These are phyloP conservation scores for Sporothrix sp. DNA, from an alignment of 2,329 filamentous ascomycete genomes.

Conservation along the genomic window DNA sequence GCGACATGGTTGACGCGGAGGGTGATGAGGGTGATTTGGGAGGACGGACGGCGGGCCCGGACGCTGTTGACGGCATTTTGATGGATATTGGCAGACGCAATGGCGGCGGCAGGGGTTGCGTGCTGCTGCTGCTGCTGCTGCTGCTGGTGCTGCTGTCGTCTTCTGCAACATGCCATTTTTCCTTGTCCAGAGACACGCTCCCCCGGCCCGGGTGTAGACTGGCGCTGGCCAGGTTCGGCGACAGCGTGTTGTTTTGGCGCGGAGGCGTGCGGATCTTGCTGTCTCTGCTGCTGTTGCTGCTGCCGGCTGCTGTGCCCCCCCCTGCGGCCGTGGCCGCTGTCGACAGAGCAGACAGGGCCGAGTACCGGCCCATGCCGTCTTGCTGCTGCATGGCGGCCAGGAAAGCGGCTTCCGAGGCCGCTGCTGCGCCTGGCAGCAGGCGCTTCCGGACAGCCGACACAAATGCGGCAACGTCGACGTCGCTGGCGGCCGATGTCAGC, in stretches of 20 bases:
- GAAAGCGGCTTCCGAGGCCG: neutral
- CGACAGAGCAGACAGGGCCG: conserved; percentile 5
- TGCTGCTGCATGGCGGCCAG: conserved; percentile 4
- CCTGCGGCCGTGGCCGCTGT: neutral
- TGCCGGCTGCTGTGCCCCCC: neutral
- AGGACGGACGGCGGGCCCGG: conserved; percentile 4
- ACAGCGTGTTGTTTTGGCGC: neutral
- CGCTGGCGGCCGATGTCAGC: conserved; percentile 44
- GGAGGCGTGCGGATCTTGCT: conserved; percentile 4
- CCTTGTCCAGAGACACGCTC: neutral
- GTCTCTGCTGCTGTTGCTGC: neutral
- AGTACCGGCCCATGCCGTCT: neutral
- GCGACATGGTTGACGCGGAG: conserved; percentile 19
- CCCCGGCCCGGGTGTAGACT: neutral
- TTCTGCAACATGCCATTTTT: neutral
- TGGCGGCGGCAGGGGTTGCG: neutral
- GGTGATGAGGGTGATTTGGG: conserved; percentile 16
- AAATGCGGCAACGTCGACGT: conserved; percentile 44
- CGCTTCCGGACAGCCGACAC: conserved; percentile 43
- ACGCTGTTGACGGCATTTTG: neutral
- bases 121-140: too few species aligned
- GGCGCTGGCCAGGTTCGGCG: conserved; percentile 1
- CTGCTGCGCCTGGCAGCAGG: conserved; percentile 35
- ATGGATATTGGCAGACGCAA: neutral
- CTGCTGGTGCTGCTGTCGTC: neutral